These are phyloP conservation scores for Metschnikowia henanensis DNA, from an alignment of 805 yeast genomes.

Conservation along the genomic window DNA sequence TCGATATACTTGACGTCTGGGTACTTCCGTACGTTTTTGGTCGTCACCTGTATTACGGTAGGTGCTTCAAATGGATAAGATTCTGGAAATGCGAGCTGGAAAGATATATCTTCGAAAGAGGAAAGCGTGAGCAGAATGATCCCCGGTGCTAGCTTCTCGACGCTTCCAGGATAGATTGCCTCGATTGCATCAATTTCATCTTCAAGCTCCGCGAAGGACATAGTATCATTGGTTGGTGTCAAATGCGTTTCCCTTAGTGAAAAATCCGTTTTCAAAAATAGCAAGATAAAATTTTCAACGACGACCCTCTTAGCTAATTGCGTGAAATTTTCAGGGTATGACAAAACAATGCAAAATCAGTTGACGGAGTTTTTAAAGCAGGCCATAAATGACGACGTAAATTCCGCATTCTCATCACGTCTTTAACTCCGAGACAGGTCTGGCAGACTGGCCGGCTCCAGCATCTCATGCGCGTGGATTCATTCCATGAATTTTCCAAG, in stretches of 20 bases:
- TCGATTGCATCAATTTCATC: slow-evolving; percentile 84
- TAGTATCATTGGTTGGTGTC: background rate
- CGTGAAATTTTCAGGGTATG: background rate
- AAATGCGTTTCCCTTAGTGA: too few relatives aligned
- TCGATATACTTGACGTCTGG: slow-evolving; percentile 46
- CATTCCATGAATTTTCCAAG: background rate
- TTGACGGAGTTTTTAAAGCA: background rate
- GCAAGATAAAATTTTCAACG: too few relatives aligned
- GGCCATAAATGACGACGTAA: background rate
- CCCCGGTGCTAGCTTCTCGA: slow-evolving; percentile 37
- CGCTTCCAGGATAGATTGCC: slow-evolving; percentile 78
- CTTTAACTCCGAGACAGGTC: background rate
- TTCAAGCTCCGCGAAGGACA: slow-evolving; percentile 12
- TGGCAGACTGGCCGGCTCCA: background rate
- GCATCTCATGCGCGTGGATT: background rate
- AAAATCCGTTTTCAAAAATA: background rate
- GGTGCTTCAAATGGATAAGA: slow-evolving; percentile 71
- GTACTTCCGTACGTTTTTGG: slow-evolving; percentile 34
- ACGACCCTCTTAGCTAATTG: too few relatives aligned
- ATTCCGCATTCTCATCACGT: background rate
- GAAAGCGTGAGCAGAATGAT: slow-evolving; percentile 55
- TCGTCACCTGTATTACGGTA: slow-evolving; percentile 54
- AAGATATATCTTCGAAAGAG: slow-evolving; percentile 54
- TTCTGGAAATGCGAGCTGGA: slow-evolving; percentile 73
- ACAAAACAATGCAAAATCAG: background rate